Evolutionary conservation across 2,329 filamentous ascomycete genomes (phyloP).

Genomic region (Aspergillus amoenus): DNA sequence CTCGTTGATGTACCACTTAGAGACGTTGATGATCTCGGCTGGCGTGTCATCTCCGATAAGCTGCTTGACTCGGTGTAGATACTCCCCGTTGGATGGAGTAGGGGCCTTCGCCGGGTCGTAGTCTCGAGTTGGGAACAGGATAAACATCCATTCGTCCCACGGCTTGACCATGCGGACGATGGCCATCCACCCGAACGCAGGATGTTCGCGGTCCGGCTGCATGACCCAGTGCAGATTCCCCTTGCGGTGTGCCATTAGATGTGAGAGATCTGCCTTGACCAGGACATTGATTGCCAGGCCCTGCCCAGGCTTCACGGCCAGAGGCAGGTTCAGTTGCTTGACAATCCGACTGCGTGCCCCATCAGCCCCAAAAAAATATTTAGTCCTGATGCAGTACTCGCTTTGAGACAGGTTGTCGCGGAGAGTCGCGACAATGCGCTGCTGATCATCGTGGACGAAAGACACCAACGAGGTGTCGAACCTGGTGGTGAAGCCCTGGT

Average conservation of each 20-base stretch:
- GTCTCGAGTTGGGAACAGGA: constrained; percentile 47
- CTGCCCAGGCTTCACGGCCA: neutral
- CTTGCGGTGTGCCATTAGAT: neutral
- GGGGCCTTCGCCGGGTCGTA: constrained; percentile 11
- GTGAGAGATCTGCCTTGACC: neutral
- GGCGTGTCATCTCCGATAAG: constrained; percentile 57
- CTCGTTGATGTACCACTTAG: constrained; percentile 63
- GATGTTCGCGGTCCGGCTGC: constrained; percentile 53
- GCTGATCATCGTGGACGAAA: neutral
- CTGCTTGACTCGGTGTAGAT: constrained; percentile 38
- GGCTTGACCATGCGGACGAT: constrained; percentile 62
- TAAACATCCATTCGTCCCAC: constrained; percentile 64
- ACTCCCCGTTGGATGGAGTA: constrained; percentile 42
- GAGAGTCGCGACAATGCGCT: neutral
- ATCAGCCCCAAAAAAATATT: constrained; percentile 62
- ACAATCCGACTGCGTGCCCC: constrained; percentile 27
- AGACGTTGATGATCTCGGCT: constrained; percentile 53
- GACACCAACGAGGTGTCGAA: constrained; percentile 27
- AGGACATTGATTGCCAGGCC: neutral
- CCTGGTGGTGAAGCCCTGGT: constrained; percentile 47
- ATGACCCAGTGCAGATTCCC: constrained; percentile 40
- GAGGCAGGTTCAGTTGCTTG: neutral
- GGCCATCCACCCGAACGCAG: constrained; percentile 52
- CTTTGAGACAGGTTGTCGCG: constrained; percentile 36
- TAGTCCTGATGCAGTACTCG: constrained; percentile 47